These are phyloP conservation scores for Nidularia pulvinata DNA, from an alignment of 768 basidiomycete species.

Conservation along the genomic window DNA sequence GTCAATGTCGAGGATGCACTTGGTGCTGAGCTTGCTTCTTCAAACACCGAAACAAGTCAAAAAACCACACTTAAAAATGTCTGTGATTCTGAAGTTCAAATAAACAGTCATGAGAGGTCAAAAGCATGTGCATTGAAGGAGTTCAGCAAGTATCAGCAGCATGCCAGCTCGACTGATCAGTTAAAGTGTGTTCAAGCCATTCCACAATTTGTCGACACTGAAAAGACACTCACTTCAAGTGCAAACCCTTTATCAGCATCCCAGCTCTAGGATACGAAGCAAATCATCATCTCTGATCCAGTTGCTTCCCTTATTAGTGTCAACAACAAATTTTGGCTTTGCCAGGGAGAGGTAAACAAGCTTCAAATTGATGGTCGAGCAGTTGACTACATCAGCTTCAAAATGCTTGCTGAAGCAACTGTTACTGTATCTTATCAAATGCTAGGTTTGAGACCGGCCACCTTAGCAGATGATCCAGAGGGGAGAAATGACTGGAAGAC, in stretches of 20 bases:
- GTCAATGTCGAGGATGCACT: too few relatives aligned
- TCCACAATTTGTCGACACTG: constrained; percentile 1
- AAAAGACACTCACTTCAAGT: not conserved
- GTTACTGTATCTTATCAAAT: constrained; percentile 17
- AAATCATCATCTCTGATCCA: constrained; percentile 16
- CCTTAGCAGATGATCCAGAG: constrained; percentile 12
- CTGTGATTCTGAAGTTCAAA: not conserved
- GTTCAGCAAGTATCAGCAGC: constrained; percentile 9
- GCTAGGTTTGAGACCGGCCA: constrained; percentile 14
- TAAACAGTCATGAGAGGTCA: constrained; percentile 3
- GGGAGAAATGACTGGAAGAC: constrained; percentile 20
- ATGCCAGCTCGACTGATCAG: constrained; percentile 11
- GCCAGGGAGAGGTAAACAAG: constrained; percentile 20
- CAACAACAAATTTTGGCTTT: constrained; percentile 19
- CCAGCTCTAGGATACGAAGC: not conserved
- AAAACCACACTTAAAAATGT: not conserved
- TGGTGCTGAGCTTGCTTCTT: constrained; percentile 9
- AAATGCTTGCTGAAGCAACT: constrained; percentile 13
- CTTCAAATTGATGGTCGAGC: constrained; percentile 13
- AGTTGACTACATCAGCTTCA: constrained; percentile 8
- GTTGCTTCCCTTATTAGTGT: constrained; percentile 16
- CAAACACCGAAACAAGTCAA: too few relatives aligned
- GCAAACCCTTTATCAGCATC: not conserved
- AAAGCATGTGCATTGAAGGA: constrained; percentile 9
- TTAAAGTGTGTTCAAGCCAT: constrained; percentile 12